Conservation (phyloP, 148 eudicot species). For the Tetragonia tetragonoides region DNA sequence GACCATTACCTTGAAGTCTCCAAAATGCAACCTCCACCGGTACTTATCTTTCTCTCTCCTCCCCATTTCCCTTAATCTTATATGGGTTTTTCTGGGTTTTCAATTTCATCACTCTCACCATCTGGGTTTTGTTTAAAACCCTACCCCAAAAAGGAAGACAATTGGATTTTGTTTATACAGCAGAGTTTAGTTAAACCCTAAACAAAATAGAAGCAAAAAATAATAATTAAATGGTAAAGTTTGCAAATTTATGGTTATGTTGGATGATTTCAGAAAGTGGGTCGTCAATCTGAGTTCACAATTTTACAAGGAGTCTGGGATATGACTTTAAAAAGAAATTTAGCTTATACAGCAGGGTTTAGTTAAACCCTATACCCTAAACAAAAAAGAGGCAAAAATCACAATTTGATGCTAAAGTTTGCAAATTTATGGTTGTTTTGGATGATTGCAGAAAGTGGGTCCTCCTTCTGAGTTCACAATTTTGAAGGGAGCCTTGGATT, state of each 20-base stretch:
- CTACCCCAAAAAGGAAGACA: too few species aligned
- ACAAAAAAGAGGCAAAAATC: background rate
- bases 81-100: background rate
- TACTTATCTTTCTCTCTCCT: slow-evolving; percentile 16
- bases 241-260: background rate
- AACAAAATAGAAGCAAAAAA: background rate
- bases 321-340: too few species aligned
- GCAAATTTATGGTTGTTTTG: background rate
- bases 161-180: too few species aligned
- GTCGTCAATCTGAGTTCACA: slow-evolving; percentile 62
- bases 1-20: slow-evolving; percentile 80
- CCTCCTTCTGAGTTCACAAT: slow-evolving; percentile 70
- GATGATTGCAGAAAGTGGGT: slow-evolving; percentile 54
- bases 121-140: too few species aligned
- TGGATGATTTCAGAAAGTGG: slow-evolving; percentile 54
- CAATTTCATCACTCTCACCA: too few species aligned
- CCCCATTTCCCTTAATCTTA: background rate
- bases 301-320: slow-evolving; percentile 73
- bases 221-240: background rate
- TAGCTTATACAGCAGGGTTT: slow-evolving; percentile 11
- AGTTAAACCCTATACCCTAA: slow-evolving; percentile 18
- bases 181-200: slow-evolving; percentile 21
- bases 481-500: slow-evolving; percentile 68
- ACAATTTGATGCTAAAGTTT: background rate
- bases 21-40: slow-evolving; percentile 58